phyloP scores from a whole-genome alignment of 495 filamentous ascomycete genomes.

The Aspergillus wentii region DNA sequence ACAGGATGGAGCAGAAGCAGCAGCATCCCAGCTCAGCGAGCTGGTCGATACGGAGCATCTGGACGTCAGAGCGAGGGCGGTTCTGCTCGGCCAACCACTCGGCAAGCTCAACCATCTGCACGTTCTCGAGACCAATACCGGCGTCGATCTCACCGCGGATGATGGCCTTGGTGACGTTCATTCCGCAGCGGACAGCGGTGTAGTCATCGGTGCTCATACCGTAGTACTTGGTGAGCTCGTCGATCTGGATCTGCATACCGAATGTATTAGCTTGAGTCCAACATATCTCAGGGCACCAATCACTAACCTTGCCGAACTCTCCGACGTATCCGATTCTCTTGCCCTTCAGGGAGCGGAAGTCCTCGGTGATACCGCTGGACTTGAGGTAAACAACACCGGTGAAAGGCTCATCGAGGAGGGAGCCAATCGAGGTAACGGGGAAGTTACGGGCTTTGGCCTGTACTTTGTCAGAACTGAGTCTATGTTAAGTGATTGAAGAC shows the following conservation, averaged over 20 bases:
- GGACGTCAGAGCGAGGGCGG: constrained; percentile 56
- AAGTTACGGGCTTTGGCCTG: constrained; percentile 66
- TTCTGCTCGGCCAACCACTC: constrained; percentile 59
- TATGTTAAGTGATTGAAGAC: no score
- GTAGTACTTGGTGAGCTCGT: constrained; percentile 68
- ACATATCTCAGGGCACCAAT: background rate
- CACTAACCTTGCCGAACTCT: constrained; percentile 58
- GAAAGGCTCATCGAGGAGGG: constrained; percentile 67
- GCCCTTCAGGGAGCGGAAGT: constrained; percentile 58
- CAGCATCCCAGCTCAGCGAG: constrained; percentile 68
- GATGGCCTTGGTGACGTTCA: constrained; percentile 61
- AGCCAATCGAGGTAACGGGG: constrained; percentile 62
- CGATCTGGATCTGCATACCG: constrained; percentile 56
- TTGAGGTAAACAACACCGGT: constrained; percentile 69
- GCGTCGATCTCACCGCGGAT: constrained; percentile 63
- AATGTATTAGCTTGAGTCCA: background rate
- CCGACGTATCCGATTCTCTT: constrained; percentile 69
- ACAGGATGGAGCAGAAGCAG: constrained; percentile 71
- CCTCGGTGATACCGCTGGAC: constrained; percentile 60
- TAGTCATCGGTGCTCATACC: constrained; percentile 65
- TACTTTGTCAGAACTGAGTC: constrained; percentile 1
- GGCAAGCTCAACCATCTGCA: constrained; percentile 69
- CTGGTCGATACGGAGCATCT: constrained; percentile 71
- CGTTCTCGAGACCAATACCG: constrained; percentile 68
- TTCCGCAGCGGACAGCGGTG: constrained; percentile 62